Evolutionary conservation across 805 yeast species (phyloP).

Genomic region (Metschnikowia picachoensis): DNA sequence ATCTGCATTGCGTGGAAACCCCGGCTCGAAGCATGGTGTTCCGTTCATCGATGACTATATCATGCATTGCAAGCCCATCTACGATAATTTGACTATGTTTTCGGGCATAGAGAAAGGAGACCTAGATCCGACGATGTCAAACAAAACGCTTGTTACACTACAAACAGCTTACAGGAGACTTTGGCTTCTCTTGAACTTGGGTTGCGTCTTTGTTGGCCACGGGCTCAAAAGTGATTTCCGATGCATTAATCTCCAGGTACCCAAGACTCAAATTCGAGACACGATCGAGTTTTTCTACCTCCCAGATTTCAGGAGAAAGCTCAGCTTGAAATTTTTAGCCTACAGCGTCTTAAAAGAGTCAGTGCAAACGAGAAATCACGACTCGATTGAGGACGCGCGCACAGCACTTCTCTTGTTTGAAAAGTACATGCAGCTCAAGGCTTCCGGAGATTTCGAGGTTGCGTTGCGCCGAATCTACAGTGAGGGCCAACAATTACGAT

Average conservation of each 20-base stretch:
- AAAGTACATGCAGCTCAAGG: constrained; percentile 60
- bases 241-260: constrained; percentile 88
- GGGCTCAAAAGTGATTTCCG: constrained; percentile 89
- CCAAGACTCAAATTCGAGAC: constrained; percentile 80
- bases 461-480: constrained; percentile 64
- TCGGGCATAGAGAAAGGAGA: constrained; percentile 97
- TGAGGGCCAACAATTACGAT: constrained; percentile 60
- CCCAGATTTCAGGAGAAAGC: constrained; percentile 67
- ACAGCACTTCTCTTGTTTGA: constrained; percentile 79
- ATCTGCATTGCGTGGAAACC: constrained; percentile 74
- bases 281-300: constrained; percentile 78
- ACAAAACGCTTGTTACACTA: constrained; percentile 67
- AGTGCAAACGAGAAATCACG: constrained; percentile 93
- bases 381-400: constrained; percentile 92
- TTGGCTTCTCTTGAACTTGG: constrained; percentile 86
- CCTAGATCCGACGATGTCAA: constrained; percentile 63
- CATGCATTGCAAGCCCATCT: constrained; percentile 63
- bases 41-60: constrained; percentile 95
- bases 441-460: constrained; percentile 55
- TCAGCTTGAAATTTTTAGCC: constrained; percentile 83
- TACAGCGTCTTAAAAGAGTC: constrained; percentile 68
- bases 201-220: constrained; percentile 93
- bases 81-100: constrained; percentile 82
- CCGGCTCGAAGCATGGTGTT: constrained; percentile 59
- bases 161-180: constrained; percentile 83